Percentiles rank a stretch among this genome's conserved stretches.
Evolutionary conservation across 495 filamentous ascomycete genomes (phyloP).

Genomic region (Rhypophila decipiens): DNA sequence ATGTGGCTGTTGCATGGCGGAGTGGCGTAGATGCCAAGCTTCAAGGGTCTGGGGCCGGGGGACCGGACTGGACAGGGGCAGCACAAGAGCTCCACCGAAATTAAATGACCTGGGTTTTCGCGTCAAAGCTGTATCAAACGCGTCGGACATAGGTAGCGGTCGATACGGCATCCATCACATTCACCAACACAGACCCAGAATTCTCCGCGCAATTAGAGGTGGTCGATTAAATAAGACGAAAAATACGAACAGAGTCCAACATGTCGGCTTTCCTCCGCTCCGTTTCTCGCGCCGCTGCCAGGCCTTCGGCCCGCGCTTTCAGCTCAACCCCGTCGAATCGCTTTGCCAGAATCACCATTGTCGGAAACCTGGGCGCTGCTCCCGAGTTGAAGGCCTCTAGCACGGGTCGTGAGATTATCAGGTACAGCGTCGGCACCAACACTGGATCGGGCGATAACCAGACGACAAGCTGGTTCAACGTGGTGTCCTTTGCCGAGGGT

Average conservation of each 20-base stretch:
- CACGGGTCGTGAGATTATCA: slow-evolving; percentile 60
- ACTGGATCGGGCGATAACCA: slow-evolving; percentile 53
- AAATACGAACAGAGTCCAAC: not conserved
- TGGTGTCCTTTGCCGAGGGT: slow-evolving; percentile 60
- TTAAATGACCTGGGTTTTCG: too few relatives aligned
- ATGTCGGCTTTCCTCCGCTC: slow-evolving; percentile 41
- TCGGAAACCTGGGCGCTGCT: slow-evolving; percentile 64
- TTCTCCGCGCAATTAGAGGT: too few relatives aligned
- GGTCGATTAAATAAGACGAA: too few relatives aligned
- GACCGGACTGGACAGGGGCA: too few relatives aligned
- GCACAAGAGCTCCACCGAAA: too few relatives aligned
- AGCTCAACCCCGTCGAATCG: slow-evolving; percentile 50
- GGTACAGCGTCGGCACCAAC: slow-evolving; percentile 58
- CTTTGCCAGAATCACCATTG: slow-evolving; percentile 59
- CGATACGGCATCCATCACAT: too few relatives aligned
- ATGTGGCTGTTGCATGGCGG: too few relatives aligned
- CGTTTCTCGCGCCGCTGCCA: slow-evolving; percentile 26
- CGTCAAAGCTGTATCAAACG: too few relatives aligned
- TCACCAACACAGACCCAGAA: too few relatives aligned
- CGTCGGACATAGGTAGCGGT: too few relatives aligned
- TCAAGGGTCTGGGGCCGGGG: too few relatives aligned
- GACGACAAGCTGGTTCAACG: slow-evolving; percentile 69
- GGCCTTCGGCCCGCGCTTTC: slow-evolving; percentile 44
- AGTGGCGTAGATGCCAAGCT: too few relatives aligned
- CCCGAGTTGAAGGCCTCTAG: slow-evolving; percentile 64